Percentiles rank a stretch among this genome's conserved stretches.
Evolutionary conservation across 192 early-diverging fungal genomes (phyloP).

Genomic region (Coemansia guatemalensis): DNA sequence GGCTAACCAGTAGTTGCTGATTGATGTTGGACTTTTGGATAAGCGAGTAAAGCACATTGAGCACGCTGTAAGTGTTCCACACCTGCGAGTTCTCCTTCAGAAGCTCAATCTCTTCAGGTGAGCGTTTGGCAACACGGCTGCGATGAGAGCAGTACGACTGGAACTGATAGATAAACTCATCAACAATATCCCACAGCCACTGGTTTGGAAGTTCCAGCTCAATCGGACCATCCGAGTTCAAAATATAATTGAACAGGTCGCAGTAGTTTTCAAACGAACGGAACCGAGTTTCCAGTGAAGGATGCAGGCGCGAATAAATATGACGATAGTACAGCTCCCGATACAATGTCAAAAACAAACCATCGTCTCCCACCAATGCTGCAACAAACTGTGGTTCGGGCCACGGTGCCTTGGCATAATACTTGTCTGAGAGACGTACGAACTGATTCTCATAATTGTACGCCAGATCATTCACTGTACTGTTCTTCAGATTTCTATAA

Average conservation of each 20-base stretch:
- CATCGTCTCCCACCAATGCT: conserved; percentile 76
- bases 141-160: conserved; percentile 96
- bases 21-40: conserved; percentile 95
- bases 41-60: conserved; percentile 94
- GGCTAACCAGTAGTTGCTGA: conserved; percentile 86
- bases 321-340: conserved; percentile 97
- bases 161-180: conserved; percentile 99
- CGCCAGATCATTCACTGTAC: conserved; percentile 82
- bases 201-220: conserved; percentile 95
- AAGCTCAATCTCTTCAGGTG: conserved; percentile 75
- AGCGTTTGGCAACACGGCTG: conserved; percentile 78
- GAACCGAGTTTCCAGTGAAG: conserved; percentile 86
- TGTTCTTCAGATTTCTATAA: conserved; percentile 74
- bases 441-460: conserved; percentile 88
- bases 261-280: conserved; percentile 96
- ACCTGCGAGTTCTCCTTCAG: conserved; percentile 85
- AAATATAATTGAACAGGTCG: conserved; percentile 94
- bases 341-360: conserved; percentile 89
- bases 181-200: conserved; percentile 99
- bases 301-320: conserved; percentile 89
- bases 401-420: conserved; percentile 86
- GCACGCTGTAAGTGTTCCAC: conserved; percentile 95
- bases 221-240: conserved; percentile 80
- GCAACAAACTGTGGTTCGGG: conserved; percentile 83
- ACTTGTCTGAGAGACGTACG: conserved; percentile 89